Base-by-base conservation (phyloP, 2,329 filamentous ascomycete genomes). In the Aspergillus phoenicis region DNA sequence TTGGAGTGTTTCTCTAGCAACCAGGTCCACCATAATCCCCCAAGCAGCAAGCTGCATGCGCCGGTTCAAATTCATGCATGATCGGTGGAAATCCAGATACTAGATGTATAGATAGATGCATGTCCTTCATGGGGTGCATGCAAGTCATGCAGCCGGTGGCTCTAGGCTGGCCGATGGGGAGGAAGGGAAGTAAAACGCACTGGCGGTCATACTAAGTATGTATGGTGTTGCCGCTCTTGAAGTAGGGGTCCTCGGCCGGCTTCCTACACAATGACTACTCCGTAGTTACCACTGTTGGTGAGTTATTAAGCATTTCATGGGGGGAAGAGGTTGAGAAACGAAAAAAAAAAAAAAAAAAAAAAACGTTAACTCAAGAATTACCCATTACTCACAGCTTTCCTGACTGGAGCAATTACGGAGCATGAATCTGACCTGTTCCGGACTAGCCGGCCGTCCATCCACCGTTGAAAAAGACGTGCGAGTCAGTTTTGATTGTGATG, bases 401-500 rank as follows among this genome's bases (percentile, higher is more conserved):
- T 13, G 20, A 45, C 41, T 24, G 41, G 41, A 45, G 41, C 41
- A 8, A 8, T 13, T 52, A 8, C 17, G 30, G 17, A 52, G 13
- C 30, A 2, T 52, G 30, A 24, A 36, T 10, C 13, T 20, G 30
- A 24, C 52, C 52, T 30, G 26, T 43, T 45, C 15, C 8, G 51
- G 30, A 52, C 11, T 52, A 52, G 51, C 22, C 28, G n/a, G n/a
- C 8, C 22, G 13, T 33, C 11, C 5, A 38, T 55, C 38, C 36
- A 24, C 52, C 36, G 36, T 45, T 20, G 52, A 41, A 36, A 36
- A 26, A 15, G 52, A 15, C 24, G 26, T 36, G 26, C 55, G 62
- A 64, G 53, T 60, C 62, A 62, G 53, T 62, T 60, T 36, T 62
- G 49, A 60, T 60, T 64, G 54, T 48, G 49, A 62, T 52, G 51